A percentile compares a stretch with the other conserved stretches of the same genome.
phyloP scores from a whole-genome alignment of 176 grass and related monocot genomes.

The Triticum turgidum region DNA sequence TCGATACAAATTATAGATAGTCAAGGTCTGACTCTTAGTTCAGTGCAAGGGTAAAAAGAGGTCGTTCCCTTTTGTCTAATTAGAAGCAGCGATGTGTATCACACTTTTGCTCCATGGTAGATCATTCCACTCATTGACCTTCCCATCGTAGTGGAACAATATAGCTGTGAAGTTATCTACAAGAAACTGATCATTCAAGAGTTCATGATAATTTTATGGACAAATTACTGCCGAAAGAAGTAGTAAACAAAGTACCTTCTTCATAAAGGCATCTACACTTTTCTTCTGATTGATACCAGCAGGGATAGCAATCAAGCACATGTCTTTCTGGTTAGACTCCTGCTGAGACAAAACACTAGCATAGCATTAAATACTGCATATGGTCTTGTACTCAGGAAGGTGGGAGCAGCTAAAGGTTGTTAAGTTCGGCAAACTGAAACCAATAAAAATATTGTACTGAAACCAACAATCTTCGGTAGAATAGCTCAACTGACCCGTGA shows the following conservation, averaged over 20 bases:
- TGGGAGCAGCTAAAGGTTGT: slow-evolving; percentile 11
- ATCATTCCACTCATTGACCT: slow-evolving; percentile 86
- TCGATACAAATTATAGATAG: neutral
- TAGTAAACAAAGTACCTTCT: slow-evolving; percentile 60
- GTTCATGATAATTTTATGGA: slow-evolving; percentile 36
- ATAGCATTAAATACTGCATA: slow-evolving; percentile 27
- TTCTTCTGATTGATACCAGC: slow-evolving; percentile 82
- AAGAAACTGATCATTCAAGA: slow-evolving; percentile 83
- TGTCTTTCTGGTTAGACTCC: slow-evolving; percentile 42
- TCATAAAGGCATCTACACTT: slow-evolving; percentile 78
- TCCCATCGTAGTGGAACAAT: slow-evolving; percentile 95
- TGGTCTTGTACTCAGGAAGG: neutral
- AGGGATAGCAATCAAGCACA: slow-evolving; percentile 72
- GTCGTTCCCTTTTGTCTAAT: slow-evolving; percentile 81
- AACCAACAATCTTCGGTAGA: slow-evolving; percentile 10
- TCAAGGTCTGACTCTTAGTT: slow-evolving; percentile 11
- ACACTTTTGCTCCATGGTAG: slow-evolving; percentile 78
- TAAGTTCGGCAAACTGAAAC: slow-evolving; percentile 21
- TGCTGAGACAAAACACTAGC: slow-evolving; percentile 14
- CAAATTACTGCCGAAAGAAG: slow-evolving; percentile 13
- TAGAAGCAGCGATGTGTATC: slow-evolving; percentile 82
- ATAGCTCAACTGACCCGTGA: slow-evolving; percentile 48
- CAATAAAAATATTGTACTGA: slow-evolving; percentile 21
- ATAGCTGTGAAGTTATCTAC: slow-evolving; percentile 94
- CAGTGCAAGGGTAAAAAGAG: slow-evolving; percentile 21